phyloP scores from a whole-genome alignment of 352 stramenopile genomes.

The Phytophthora boehmeriae region DNA sequence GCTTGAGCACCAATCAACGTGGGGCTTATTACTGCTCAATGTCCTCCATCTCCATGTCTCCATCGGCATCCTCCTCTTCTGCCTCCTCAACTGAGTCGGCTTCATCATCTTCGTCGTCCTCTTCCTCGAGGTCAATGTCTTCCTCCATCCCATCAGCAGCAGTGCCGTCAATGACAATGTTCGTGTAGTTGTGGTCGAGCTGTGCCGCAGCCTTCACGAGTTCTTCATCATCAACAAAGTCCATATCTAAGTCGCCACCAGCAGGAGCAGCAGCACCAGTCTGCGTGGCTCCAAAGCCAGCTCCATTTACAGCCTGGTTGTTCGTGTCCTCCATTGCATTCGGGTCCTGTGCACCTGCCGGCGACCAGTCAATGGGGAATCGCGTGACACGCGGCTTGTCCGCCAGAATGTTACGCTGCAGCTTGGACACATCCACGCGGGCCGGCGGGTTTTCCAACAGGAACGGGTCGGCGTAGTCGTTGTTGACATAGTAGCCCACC shows the following conservation, averaged over 20 bases:
- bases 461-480: constrained; percentile 96
- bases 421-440: constrained; percentile 90
- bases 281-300: constrained; percentile 32
- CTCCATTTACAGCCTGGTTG: constrained; percentile 18
- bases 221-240: constrained; percentile 87
- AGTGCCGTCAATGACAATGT: constrained; percentile 85
- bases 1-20: constrained; percentile 7
- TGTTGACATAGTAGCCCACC: constrained; percentile 99
- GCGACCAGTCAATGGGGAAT: constrained; percentile 97
- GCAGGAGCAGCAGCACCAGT: constrained; percentile 10
- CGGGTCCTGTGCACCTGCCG: constrained; percentile 49
- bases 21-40: constrained; percentile 38
- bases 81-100: constrained; percentile 68
- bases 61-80: constrained; percentile 75
- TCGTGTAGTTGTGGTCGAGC: constrained; percentile 88
- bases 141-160: constrained; percentile 60
- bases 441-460: constrained; percentile 82
- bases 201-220: constrained; percentile 86
- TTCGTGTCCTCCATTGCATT: constrained; percentile 49
- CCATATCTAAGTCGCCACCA: constrained; percentile 56
- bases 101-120: constrained; percentile 72
- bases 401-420: constrained; percentile 96
- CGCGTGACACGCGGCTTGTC: constrained; percentile 96
- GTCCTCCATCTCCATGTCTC: constrained; percentile 78
- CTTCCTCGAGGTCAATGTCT: constrained; percentile 71